phyloP scores from a whole-genome alignment of 257 asterid species.

The Nyctanthes arbortristis region DNA sequence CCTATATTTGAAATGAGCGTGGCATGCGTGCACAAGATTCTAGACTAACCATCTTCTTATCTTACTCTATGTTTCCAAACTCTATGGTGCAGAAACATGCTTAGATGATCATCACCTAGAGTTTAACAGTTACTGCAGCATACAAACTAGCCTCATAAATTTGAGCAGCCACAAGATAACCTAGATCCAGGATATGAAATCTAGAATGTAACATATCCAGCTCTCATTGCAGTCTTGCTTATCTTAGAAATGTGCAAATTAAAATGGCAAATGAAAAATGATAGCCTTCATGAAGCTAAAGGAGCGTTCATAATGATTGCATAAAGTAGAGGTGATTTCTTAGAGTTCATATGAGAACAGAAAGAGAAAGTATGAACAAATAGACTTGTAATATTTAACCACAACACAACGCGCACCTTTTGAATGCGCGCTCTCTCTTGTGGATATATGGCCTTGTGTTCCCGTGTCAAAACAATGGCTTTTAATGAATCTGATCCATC shows the following conservation, averaged over 20 bases:
- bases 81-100: background rate
- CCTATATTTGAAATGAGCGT: no score
- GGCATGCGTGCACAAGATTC: no score
- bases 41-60: no score
- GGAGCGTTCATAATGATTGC: slow-evolving; percentile 15
- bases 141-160: background rate
- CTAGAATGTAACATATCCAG: background rate
- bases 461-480: slow-evolving; percentile 88
- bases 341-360: background rate
- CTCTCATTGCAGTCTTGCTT: background rate
- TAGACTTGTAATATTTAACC: slow-evolving; percentile 3
- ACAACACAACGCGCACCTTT: slow-evolving; percentile 47
- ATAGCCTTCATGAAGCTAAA: background rate
- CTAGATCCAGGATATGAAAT: background rate
- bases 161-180: background rate
- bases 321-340: slow-evolving; percentile 16
- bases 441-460: slow-evolving; percentile 88
- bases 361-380: slow-evolving; percentile 10
- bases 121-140: background rate
- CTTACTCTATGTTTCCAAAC: no score
- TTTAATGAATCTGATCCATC: slow-evolving; percentile 43
- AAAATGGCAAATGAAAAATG: background rate
- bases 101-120: background rate
- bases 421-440: slow-evolving; percentile 92
- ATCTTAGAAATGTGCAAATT: slow-evolving; percentile 4